phyloP scores from a whole-genome alignment of 495 filamentous ascomycete genomes.

The Penicillium simplicissimum region DNA sequence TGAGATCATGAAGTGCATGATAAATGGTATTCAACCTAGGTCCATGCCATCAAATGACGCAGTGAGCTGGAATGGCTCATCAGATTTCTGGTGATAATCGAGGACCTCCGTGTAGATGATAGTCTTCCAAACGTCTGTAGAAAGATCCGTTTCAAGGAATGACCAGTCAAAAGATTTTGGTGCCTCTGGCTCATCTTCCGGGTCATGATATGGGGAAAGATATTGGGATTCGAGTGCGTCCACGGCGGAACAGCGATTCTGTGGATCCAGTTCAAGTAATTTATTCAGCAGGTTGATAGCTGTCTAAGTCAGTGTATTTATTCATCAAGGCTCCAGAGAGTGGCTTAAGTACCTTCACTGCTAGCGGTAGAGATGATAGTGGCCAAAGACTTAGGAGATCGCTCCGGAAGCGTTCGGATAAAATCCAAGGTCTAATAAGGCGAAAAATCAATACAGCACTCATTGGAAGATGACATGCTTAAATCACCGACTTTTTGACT shows the following conservation, averaged over 20 bases:
- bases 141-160: conserved; percentile 94
- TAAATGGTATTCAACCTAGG: conserved; percentile 9
- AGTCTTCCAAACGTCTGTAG: conserved; percentile 98
- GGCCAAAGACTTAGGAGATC: too few relatives aligned
- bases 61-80: neutral
- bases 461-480: too few relatives aligned
- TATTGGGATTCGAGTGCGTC: conserved; percentile 84
- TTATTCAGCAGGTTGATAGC: conserved; percentile 84
- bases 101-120: conserved; percentile 99
- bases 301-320: too few relatives aligned
- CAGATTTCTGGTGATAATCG: conserved; percentile 76
- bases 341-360: too few relatives aligned
- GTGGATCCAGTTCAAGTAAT: conserved; percentile 95
- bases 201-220: conserved; percentile 93
- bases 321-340: too few relatives aligned
- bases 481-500: too few relatives aligned
- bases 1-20: too few relatives aligned
- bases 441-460: too few relatives aligned
- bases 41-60: conserved; percentile 20
- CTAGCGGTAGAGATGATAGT: too few relatives aligned
- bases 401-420: too few relatives aligned
- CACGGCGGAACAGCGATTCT: conserved; percentile 78
- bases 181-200: conserved; percentile 88
- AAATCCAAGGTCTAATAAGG: too few relatives aligned
- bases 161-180: conserved; percentile 98